A percentile compares a stretch with the other conserved stretches of the same genome.
These are phyloP conservation scores for Rhizopogon vesiculosus DNA, from an alignment of 768 basidiomycete genomes.

Conservation along the genomic window DNA sequence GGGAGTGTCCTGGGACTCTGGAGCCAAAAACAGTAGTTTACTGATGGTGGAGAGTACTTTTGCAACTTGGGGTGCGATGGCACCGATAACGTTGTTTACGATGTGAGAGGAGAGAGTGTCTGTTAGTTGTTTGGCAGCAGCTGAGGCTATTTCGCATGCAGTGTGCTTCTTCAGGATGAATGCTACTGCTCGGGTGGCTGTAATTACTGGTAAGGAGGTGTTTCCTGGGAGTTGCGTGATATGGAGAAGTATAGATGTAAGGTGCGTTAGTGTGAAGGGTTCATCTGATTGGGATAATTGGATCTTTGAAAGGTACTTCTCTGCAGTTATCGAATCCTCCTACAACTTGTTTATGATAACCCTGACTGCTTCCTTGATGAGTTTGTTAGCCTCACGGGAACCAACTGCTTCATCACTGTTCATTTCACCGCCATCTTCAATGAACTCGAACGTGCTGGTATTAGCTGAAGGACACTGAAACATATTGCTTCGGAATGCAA, in stretches of 20 bases:
- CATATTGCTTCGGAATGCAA: slow-evolving; percentile 17
- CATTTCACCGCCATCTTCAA: slow-evolving; percentile 17
- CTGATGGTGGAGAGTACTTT: fast-evolving
- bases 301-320: too few relatives aligned
- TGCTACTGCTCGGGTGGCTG: not conserved
- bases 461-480: slow-evolving; percentile 18
- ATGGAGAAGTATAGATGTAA: not conserved
- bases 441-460: slow-evolving; percentile 13
- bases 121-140: not conserved
- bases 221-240: not conserved
- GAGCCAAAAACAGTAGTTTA: too few relatives aligned
- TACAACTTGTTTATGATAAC: slow-evolving; percentile 14
- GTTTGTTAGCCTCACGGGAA: slow-evolving; percentile 8
- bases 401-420: slow-evolving; percentile 8
- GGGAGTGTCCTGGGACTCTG: too few relatives aligned
- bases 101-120: not conserved
- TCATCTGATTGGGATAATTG: not conserved
- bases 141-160: not conserved
- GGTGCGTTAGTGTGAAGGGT: not conserved
- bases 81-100: not conserved
- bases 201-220: not conserved
- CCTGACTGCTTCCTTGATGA: slow-evolving; percentile 20
- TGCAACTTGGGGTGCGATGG: not conserved
- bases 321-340: too few relatives aligned
- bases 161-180: not conserved